These are phyloP conservation scores for Skeletonema grethae DNA, from an alignment of 108 stramenopile genomes.

Conservation along the genomic window DNA sequence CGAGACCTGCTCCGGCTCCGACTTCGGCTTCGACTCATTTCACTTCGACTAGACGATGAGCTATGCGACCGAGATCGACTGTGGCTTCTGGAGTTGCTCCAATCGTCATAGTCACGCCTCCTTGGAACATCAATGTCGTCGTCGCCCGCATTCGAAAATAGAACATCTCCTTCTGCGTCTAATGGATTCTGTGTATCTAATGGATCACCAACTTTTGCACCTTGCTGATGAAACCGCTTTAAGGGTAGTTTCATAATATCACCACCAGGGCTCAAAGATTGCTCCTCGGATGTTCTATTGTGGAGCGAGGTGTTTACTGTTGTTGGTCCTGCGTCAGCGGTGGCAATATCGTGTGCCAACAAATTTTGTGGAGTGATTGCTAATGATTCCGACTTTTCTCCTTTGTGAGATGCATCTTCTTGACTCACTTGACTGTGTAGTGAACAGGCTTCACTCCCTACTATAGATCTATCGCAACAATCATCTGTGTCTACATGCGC, in stretches of 20 bases:
- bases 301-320: neutral
- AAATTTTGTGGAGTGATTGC: constrained; percentile 10
- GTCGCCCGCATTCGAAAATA: neutral
- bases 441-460: constrained; percentile 12
- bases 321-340: neutral
- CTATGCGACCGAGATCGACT: constrained; percentile 4
- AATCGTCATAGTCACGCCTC: constrained; percentile 3
- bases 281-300: neutral
- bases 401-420: constrained; percentile 16
- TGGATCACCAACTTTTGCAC: neutral
- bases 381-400: constrained; percentile 10
- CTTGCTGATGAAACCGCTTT: neutral
- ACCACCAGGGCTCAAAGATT: neutral
- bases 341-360: constrained; percentile 1
- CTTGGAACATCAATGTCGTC: neutral
- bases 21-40: constrained; percentile 18
- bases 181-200: neutral
- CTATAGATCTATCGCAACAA: constrained; percentile 17
- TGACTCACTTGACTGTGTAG: constrained; percentile 18
- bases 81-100: neutral
- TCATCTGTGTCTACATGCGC: constrained; percentile 15
- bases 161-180: neutral
- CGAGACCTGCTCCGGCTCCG: constrained; percentile 24
- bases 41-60: constrained; percentile 5
- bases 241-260: neutral